Conservation (phyloP, 768 basidiomycete genomes). For the Phaffia australis region DNA sequence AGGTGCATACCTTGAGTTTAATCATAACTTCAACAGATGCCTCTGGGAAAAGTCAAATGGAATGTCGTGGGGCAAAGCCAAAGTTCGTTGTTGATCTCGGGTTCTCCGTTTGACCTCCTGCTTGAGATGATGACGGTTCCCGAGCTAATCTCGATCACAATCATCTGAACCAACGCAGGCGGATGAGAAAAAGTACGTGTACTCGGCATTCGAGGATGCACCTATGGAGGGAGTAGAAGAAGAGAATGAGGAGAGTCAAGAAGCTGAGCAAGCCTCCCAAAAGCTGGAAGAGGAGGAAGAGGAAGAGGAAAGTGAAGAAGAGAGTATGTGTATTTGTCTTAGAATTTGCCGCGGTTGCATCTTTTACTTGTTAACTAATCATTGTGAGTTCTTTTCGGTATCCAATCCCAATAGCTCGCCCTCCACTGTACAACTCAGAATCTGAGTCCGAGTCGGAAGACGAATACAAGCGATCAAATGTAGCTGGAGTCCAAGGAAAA, state of each 20-base stretch:
- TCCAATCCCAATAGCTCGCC: background rate
- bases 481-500: conserved; percentile 42
- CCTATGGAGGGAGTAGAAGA: conserved; percentile 19
- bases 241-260: conserved; percentile 17
- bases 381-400: background rate
- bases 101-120: background rate
- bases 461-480: conserved; percentile 26
- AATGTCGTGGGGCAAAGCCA: conserved; percentile 64
- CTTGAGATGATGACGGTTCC: background rate
- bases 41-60: conserved; percentile 73
- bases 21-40: conserved; percentile 54
- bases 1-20: conserved; percentile 53
- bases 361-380: background rate
- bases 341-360: background rate
- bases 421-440: conserved; percentile 5
- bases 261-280: conserved; percentile 5
- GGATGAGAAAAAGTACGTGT: conserved; percentile 78
- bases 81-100: conserved; percentile 43
- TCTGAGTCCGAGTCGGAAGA: conserved; percentile 16
- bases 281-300: conserved; percentile 34
- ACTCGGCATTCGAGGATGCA: conserved; percentile 22
- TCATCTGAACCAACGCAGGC: background rate
- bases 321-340: conserved; percentile 40
- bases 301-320: conserved; percentile 63
- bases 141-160: background rate